Conservation (phyloP, 306 rosid genomes). For the Lathyrus oleraceus region DNA sequence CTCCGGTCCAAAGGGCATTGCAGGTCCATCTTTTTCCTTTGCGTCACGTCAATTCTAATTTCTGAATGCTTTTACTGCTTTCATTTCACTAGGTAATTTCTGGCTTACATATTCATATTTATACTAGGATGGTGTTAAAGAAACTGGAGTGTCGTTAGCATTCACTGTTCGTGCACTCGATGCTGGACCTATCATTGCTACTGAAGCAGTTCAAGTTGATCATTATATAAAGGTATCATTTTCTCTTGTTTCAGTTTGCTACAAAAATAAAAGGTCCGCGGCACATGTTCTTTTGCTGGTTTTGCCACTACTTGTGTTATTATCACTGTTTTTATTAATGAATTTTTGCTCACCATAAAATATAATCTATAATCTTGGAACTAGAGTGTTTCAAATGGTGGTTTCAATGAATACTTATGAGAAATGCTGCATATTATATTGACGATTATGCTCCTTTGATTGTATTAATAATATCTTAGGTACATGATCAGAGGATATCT, state of each 20-base stretch:
- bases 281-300: neutral
- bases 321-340: neutral
- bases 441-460: neutral
- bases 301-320: neutral
- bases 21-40: slow-evolving; percentile 50
- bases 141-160: slow-evolving; percentile 90
- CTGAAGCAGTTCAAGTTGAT: slow-evolving; percentile 56
- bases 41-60: neutral
- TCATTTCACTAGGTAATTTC: neutral
- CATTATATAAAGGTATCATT: slow-evolving; percentile 68
- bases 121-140: slow-evolving; percentile 75
- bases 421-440: neutral
- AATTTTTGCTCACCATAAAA: neutral
- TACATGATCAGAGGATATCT: neutral
- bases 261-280: neutral
- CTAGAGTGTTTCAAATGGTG: slow-evolving; percentile 16
- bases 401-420: slow-evolving; percentile 19
- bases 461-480: neutral
- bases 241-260: slow-evolving; percentile 19
- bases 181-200: slow-evolving; percentile 90
- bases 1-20: slow-evolving; percentile 94
- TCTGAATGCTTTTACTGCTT: neutral
- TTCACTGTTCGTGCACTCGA: slow-evolving; percentile 88
- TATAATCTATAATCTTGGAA: neutral
- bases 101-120: neutral